Evolutionary conservation across 2,329 filamentous ascomycete genomes (phyloP).

Genomic region (Salinomyces thailandicus): DNA sequence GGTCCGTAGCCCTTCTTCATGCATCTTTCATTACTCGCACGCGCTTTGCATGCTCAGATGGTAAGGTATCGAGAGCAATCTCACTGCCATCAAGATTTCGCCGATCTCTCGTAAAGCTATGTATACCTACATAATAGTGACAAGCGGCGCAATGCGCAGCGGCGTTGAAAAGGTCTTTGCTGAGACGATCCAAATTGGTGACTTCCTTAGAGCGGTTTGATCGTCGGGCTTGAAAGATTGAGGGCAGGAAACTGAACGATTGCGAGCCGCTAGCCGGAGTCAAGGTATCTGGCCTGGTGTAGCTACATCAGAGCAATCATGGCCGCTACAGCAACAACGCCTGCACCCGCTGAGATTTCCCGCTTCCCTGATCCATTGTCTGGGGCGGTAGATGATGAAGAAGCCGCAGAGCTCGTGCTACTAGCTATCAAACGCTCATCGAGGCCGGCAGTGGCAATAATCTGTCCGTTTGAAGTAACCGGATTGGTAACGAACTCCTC

Average conservation of each 20-base stretch:
- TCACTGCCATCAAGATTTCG: too few relatives aligned
- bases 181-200: slow-evolving; percentile 25
- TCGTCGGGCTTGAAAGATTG: slow-evolving; percentile 4
- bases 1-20: too few relatives aligned
- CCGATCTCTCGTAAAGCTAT: too few relatives aligned
- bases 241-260: too few relatives aligned
- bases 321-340: slow-evolving; percentile 13
- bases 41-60: too few relatives aligned
- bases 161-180: slow-evolving; percentile 25
- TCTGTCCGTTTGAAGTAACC: slow-evolving; percentile 10
- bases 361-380: slow-evolving; percentile 8
- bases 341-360: slow-evolving; percentile 8
- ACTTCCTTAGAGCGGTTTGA: slow-evolving; percentile 11
- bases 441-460: slow-evolving; percentile 6
- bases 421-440: slow-evolving; percentile 1
- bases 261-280: too few relatives aligned
- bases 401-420: slow-evolving; percentile 1
- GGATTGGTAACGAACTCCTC: slow-evolving; percentile 2
- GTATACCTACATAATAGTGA: too few relatives aligned
- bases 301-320: slow-evolving; percentile 13
- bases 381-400: slow-evolving; percentile 3
- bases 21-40: too few relatives aligned
- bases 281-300: too few relatives aligned
- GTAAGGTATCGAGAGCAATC: too few relatives aligned
- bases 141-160: slow-evolving; percentile 14